Conservation (phyloP, 176 grass and related monocot genomes). For the Eragrostis curvula region DNA sequence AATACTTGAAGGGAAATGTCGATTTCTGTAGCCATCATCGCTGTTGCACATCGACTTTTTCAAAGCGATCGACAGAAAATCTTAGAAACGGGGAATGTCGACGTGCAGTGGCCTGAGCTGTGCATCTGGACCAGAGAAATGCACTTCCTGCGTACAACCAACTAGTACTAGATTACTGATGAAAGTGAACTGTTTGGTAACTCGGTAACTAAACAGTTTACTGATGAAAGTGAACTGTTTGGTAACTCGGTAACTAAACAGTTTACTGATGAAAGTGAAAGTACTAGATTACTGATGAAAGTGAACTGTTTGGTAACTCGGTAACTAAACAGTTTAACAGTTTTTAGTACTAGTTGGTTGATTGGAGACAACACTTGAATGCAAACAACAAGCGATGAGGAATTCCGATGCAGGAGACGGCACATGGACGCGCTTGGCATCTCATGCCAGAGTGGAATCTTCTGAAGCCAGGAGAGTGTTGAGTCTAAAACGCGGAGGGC, state of each 20-base stretch:
- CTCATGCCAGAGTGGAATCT: conserved; percentile 50
- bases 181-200: too few species aligned
- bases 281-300: not conserved
- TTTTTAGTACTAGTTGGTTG: not conserved
- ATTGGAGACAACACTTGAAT: conserved; percentile 8
- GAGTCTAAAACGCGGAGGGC: not conserved
- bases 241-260: too few species aligned
- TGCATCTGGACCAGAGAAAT: not conserved
- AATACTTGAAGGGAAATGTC: not conserved
- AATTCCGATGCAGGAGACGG: not conserved
- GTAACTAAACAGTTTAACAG: not conserved
- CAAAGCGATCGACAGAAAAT: not conserved
- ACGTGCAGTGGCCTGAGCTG: not conserved
- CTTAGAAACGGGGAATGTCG: not conserved
- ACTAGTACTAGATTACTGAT: too few species aligned
- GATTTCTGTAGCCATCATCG: conserved; percentile 26
- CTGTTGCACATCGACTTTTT: not conserved
- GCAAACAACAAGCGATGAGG: not conserved
- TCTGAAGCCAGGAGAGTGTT: conserved; percentile 22
- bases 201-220: too few species aligned
- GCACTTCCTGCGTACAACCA: too few species aligned
- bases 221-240: too few species aligned
- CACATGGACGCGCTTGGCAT: conserved; percentile 33
- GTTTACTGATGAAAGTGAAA: too few species aligned
- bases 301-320: too few species aligned